Evolutionary conservation across 805 yeast genomes (phyloP), one percentile per base, ranked within the genome.

Genomic region (Sungouiozyma intestinalis): DNA sequence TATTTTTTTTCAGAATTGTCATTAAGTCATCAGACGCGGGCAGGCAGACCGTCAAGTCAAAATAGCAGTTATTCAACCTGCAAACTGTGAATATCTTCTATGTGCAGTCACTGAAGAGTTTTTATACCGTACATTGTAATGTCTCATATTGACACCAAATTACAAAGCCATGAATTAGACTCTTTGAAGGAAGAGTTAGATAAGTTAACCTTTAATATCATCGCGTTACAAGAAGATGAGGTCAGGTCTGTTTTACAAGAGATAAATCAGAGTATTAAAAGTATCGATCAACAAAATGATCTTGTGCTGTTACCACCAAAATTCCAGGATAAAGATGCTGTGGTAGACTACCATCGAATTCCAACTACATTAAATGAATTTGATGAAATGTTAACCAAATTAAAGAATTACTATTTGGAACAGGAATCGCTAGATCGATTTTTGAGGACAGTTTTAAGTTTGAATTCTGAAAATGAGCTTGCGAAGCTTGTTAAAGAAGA

Each of bases 401-500:
- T 60, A 21, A 54, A 51, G 31, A 35, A 46, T 35, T 46, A 54
- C 14, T 58, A 60, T 47, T 42, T 60, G 39, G 61, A 60, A 41
- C 59, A 57, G 42, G 65, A 60, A 36, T 48, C 60, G 0, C 41
- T 60, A 18, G 65, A 60, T 40, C 51, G 53, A 40, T 60, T 60
- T 40, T 44, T 60, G 31, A 49, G 64, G 18, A 52, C 53, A 19
- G 57, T 58, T 0, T 48, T 60, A 16, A 53, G 60, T 5, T 48
- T 58, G 3, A 39, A 41, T 27, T 40, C 50, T 3, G 48, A 48
- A 17, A 24, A 24, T 11, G 29, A 24, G 11, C 11, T 24, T 6
- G 11, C 6, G 11, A 11, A 24, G 11, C 6, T 24, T 24, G 11
- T 24, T 24, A 11, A 24, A n/a, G 43, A 53, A 15, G 62, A 60